These are phyloP conservation scores for Botrytis fragariae DNA, from an alignment of 2,329 filamentous ascomycete species.

Conservation along the genomic window DNA sequence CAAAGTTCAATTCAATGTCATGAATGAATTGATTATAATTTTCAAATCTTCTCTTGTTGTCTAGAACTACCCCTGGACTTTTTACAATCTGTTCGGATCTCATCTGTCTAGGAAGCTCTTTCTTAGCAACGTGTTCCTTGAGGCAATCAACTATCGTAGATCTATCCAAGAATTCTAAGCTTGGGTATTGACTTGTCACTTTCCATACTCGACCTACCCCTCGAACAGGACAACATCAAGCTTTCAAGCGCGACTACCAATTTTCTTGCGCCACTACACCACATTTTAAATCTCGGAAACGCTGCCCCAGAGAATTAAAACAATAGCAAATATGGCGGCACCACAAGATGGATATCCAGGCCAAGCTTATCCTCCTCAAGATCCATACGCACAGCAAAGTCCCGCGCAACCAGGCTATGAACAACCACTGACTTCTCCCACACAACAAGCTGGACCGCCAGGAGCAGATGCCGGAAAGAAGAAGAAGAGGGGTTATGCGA, in stretches of 20 bases:
- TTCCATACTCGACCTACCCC: conserved; percentile 20
- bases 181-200: conserved; percentile 19
- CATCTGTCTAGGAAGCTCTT: conserved; percentile 21
- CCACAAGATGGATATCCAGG: conserved; percentile 52
- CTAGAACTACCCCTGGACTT: conserved; percentile 16
- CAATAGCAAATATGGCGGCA: conserved; percentile 44
- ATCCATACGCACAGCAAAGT: conserved; percentile 47
- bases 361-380: conserved; percentile 42
- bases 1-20: conserved; percentile 25
- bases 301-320: conserved; percentile 1
- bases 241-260: conserved; percentile 22
- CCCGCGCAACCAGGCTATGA: conserved; percentile 39
- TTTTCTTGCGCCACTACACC: conserved; percentile 17
- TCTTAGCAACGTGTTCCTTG: conserved; percentile 36
- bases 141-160: conserved; percentile 18
- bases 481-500: conserved; percentile 94
- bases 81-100: not conserved
- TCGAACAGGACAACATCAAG: conserved; percentile 21
- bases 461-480: conserved; percentile 57
- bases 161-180: conserved; percentile 21
- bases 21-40: conserved; percentile 24
- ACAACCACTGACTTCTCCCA: conserved; percentile 28
- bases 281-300: not conserved
- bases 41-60: conserved; percentile 20
- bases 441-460: conserved; percentile 36